Base-by-base conservation (phyloP, 768 basidiomycete species). In the Hysterangium stoloniferum region DNA sequence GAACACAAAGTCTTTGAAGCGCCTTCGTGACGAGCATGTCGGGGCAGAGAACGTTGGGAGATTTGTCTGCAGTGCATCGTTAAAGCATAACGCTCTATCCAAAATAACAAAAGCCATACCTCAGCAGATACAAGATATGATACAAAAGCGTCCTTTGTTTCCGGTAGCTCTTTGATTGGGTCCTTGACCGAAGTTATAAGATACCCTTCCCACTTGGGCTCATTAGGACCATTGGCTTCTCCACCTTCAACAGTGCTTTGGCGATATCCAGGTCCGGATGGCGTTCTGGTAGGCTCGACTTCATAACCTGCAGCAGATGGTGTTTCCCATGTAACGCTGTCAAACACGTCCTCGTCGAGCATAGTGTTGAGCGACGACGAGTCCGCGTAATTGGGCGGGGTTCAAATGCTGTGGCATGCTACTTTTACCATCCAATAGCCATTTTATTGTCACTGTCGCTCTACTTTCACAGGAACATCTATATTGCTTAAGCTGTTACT, bases 1-100 rank as follows among this genome's bases (percentile, higher is more conserved):
- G 63, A 98, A 98, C 32, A 89, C 87, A 67, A 99, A 99, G 68
- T 99, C 96, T 61, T 94, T 90, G 68, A 95, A 99, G 28, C 96
- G 82, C 52, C 96, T 77, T 44, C 96, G 80, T 13, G 86, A 73
- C 2, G 82, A 80, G 1, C 89, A 86, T 53, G 72, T 86, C 4
- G 74, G 71, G 4, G 79, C 76, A 2, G 86, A 83, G 74, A 88
- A 98, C 64, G 85, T 86, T 1, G 86, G 78, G 20, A 97, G 73
- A 63, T 93, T 93, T 20, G 94, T 96, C 95, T 98, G 62, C 4
- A 38, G 43, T 49, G 28, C 37, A 44, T 29, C 27, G 19, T n/a
- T 24, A 51, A 28, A 47, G 31, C 33, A 29, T 38, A 54, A 34
- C 15, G 8, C 12, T 27, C 24, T 13, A 29, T 44, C 59, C 31